Conservation (phyloP, 257 asterid species). For the Nicotiana tomentosiformis region DNA sequence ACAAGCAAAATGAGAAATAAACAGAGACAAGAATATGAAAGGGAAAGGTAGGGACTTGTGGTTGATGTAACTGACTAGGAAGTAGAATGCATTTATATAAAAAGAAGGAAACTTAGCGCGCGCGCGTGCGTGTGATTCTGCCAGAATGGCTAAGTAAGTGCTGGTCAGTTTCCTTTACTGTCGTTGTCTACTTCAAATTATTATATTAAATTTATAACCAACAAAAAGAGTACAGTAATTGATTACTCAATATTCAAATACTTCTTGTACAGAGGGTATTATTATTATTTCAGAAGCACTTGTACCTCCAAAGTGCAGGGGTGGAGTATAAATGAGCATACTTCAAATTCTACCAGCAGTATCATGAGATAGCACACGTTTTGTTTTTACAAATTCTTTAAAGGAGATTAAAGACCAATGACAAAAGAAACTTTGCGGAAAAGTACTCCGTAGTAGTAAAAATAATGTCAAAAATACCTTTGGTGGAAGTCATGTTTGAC, state of each 20-base stretch:
- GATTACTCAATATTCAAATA: slow-evolving; percentile 4
- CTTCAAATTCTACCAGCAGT: slow-evolving; percentile 17
- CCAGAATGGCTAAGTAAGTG: slow-evolving; percentile 30
- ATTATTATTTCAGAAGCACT: slow-evolving; percentile 3
- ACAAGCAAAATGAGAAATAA: background rate
- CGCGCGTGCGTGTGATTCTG: slow-evolving; percentile 40
- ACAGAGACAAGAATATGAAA: background rate
- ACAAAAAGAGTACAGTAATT: background rate
- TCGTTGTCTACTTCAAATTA: background rate
- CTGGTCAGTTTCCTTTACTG: slow-evolving; percentile 18
- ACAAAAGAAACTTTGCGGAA: background rate
- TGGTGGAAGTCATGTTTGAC: background rate
- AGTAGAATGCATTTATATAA: background rate
- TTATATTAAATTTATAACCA: background rate
- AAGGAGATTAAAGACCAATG: background rate
- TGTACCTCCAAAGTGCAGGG: slow-evolving; percentile 17
- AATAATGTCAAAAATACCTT: background rate
- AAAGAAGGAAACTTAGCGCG: background rate
- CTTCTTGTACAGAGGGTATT: background rate
- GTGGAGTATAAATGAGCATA: slow-evolving; percentile 19
- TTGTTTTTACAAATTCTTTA: background rate
- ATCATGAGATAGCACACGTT: slow-evolving; percentile 22
- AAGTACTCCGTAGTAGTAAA: background rate
- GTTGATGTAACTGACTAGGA: slow-evolving; percentile 13
- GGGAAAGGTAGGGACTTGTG: slow-evolving; percentile 12